Percentiles rank a stretch among this genome's conserved stretches.
phyloP scores from a whole-genome alignment of 2,329 filamentous ascomycete species.

The Conoideocrella luteorostrata region DNA sequence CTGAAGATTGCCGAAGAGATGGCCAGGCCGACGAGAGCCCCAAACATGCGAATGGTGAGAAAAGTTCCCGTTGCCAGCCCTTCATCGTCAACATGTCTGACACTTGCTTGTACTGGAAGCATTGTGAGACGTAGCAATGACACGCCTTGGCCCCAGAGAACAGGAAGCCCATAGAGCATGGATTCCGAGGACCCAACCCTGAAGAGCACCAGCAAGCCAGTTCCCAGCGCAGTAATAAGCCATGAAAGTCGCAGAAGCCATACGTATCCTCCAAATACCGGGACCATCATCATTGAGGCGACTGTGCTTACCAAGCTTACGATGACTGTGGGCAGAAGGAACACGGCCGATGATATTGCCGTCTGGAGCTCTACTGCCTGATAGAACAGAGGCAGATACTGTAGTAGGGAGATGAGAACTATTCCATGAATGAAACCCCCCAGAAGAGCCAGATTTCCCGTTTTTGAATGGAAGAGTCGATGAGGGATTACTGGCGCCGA shows the following conservation, averaged over 20 bases:
- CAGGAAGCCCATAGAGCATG: conserved; percentile 1
- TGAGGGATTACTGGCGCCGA: conserved; percentile 23
- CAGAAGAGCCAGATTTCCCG: conserved; percentile 21
- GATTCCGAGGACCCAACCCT: background rate
- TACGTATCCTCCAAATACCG: background rate
- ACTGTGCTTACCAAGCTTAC: background rate
- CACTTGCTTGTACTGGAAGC: conserved; percentile 10
- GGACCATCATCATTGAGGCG: background rate
- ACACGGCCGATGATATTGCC: conserved; percentile 17
- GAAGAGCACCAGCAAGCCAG: background rate
- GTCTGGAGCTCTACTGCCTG: conserved; percentile 21
- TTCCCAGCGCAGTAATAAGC: background rate
- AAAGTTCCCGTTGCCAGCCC: conserved; percentile 5
- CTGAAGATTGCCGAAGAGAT: conserved; percentile 10
- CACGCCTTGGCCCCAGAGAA: background rate
- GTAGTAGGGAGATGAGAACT: conserved; percentile 19
- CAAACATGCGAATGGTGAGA: conserved; percentile 4
- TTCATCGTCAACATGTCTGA: conserved; percentile 4
- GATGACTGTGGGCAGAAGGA: conserved; percentile 16
- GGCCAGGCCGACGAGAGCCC: conserved; percentile 7
- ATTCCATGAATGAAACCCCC: conserved; percentile 24
- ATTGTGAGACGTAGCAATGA: background rate
- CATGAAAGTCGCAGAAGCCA: background rate
- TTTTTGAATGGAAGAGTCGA: conserved; percentile 19
- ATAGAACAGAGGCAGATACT: conserved; percentile 26